Evolutionary conservation across 1,139 yeast genomes (phyloP).

Genomic region (Geotrichum reessii): DNA sequence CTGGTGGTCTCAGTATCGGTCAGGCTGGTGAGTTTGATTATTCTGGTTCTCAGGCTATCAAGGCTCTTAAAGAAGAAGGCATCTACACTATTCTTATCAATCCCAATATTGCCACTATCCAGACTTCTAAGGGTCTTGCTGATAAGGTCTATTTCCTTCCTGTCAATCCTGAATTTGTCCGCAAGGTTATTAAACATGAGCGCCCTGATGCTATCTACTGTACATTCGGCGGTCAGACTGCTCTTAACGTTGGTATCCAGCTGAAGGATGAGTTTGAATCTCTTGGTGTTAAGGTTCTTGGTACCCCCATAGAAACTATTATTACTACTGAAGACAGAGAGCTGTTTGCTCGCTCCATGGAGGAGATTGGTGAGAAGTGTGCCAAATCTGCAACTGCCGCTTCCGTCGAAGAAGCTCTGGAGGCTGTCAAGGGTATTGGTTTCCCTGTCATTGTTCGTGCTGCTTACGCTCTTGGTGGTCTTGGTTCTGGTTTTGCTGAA

Average conservation of each 20-base stretch:
- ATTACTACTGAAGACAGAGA: slow-evolving; percentile 98
- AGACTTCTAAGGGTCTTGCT: slow-evolving; percentile 91
- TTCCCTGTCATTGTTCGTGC: slow-evolving; percentile 97
- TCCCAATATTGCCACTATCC: slow-evolving; percentile 97
- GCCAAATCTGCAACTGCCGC: slow-evolving; percentile 88
- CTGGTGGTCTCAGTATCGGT: slow-evolving; percentile 98
- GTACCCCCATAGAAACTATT: slow-evolving; percentile 93
- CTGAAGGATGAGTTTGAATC: slow-evolving; percentile 91
- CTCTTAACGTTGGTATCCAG: slow-evolving; percentile 88
- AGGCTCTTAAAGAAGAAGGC: slow-evolving; percentile 83
- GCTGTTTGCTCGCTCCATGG: slow-evolving; percentile 89
- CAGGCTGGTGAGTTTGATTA: slow-evolving; percentile 99
- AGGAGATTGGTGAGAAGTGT: slow-evolving; percentile 88
- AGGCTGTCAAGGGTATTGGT: slow-evolving; percentile 80
- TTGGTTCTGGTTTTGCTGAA: slow-evolving; percentile 97
- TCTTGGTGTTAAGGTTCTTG: slow-evolving; percentile 89
- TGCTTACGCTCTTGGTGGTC: slow-evolving; percentile 95
- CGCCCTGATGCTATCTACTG: slow-evolving; percentile 95
- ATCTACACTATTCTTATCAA: slow-evolving; percentile 82
- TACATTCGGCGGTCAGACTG: slow-evolving; percentile 99
- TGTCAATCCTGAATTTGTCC: slow-evolving; percentile 90
- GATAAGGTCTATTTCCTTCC: slow-evolving; percentile 94
- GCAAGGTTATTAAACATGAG: slow-evolving; percentile 91
- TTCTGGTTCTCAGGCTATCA: slow-evolving; percentile 80
- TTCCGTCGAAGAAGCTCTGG: slow-evolving; percentile 70